phyloP scores from a whole-genome alignment of 176 grass and related monocot genomes.

The Luzula sylvatica region DNA sequence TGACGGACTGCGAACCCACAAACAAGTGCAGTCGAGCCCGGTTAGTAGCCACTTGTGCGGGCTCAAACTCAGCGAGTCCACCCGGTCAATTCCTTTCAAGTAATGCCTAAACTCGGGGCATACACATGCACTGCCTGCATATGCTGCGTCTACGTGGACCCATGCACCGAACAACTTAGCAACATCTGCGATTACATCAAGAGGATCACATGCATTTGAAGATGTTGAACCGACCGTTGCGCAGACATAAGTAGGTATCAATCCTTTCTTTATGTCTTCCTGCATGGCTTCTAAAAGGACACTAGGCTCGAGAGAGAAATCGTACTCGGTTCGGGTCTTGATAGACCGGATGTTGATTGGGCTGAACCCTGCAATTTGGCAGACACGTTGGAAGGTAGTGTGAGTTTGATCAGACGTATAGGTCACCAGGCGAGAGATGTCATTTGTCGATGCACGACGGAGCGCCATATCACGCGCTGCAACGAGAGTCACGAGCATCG shows the following conservation, averaged over 20 bases:
- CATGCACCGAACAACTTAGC: slow-evolving; percentile 16
- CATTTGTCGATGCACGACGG: neutral
- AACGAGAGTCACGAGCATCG: slow-evolving; percentile 45
- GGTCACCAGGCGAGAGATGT: slow-evolving; percentile 11
- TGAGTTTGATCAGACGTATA: slow-evolving; percentile 47
- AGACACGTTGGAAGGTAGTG: slow-evolving; percentile 46
- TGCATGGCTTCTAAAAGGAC: slow-evolving; percentile 16
- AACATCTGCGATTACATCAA: slow-evolving; percentile 19
- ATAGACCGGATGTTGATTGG: slow-evolving; percentile 24
- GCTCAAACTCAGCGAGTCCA: slow-evolving; percentile 40
- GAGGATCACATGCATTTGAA: slow-evolving; percentile 37
- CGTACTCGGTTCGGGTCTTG: neutral
- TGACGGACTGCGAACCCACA: slow-evolving; percentile 24
- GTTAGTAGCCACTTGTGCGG: slow-evolving; percentile 46
- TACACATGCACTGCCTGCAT: slow-evolving; percentile 42
- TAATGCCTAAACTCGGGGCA: slow-evolving; percentile 50
- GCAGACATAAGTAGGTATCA: slow-evolving; percentile 42
- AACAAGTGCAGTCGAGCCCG: slow-evolving; percentile 40
- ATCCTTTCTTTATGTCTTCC: slow-evolving; percentile 18
- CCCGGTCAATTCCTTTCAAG: slow-evolving; percentile 32
- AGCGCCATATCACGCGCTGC: slow-evolving; percentile 23
- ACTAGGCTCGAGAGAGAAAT: slow-evolving; percentile 26
- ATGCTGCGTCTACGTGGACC: slow-evolving; percentile 47
- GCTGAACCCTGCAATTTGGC: slow-evolving; percentile 32
- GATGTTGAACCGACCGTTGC: slow-evolving; percentile 45